Conservation (phyloP, 495 filamentous ascomycete species). For the Penicillium cosmopolitanum region DNA sequence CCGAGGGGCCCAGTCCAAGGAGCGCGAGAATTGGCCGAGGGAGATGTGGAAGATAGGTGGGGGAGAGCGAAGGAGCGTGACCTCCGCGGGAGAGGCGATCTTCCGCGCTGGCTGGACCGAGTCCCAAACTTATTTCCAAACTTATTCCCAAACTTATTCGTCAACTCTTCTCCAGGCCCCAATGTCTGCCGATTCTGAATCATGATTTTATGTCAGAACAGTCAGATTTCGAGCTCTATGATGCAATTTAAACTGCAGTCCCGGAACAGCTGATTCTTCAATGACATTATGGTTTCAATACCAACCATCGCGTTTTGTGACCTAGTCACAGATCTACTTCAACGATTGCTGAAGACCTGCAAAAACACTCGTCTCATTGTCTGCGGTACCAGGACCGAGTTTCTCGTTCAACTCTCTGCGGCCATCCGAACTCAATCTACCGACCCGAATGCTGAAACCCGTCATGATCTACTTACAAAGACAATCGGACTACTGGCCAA, state of each 20-base stretch:
- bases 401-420: conserved; percentile 56
- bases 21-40: conserved; percentile 20
- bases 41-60: conserved; percentile 24
- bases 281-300: conserved; percentile 24
- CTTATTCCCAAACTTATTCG: neutral
- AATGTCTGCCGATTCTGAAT: neutral
- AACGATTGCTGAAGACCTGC: conserved; percentile 62
- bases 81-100: conserved; percentile 25
- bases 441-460: conserved; percentile 12
- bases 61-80: conserved; percentile 30
- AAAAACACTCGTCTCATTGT: conserved; percentile 66
- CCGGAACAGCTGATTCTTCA: conserved; percentile 2
- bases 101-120: conserved; percentile 14
- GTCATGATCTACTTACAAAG: conserved; percentile 56
- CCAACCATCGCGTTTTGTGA: conserved; percentile 32
- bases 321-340: conserved; percentile 59
- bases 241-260: neutral
- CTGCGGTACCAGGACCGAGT: conserved; percentile 66
- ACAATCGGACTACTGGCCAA: conserved; percentile 70
- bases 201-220: neutral
- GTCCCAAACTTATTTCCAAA: neutral
- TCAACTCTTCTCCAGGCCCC: neutral
- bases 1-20: conserved; percentile 26
- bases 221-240: neutral
- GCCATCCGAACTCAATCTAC: conserved; percentile 27